phyloP scores from a whole-genome alignment of 345 rosid species.

The Excoecaria cochinchinensis region DNA sequence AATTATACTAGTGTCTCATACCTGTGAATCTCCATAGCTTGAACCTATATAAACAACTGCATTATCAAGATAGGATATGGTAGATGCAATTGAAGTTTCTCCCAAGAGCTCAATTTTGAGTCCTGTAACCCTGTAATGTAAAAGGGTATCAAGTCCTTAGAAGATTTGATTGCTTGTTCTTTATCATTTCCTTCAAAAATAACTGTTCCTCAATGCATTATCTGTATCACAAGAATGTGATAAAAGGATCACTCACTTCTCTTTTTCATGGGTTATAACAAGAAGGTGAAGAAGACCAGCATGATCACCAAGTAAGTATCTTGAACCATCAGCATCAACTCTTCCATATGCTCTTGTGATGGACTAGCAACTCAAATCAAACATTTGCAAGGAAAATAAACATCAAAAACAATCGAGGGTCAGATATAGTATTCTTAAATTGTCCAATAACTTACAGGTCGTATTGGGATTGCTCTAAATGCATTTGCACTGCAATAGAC shows the following conservation, averaged over 20 bases:
- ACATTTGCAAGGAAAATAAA: constrained; percentile 5
- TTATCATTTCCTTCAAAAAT: neutral
- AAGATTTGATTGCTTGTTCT: constrained; percentile 9
- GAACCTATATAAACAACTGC: constrained; percentile 87
- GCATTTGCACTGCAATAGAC: constrained; percentile 89
- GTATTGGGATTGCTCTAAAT: constrained; percentile 74
- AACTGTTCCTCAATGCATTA: no score
- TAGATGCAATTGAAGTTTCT: constrained; percentile 93
- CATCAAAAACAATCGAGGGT: constrained; percentile 16
- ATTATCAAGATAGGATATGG: constrained; percentile 87
- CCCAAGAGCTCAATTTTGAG: constrained; percentile 95
- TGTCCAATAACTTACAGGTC: constrained; percentile 56
- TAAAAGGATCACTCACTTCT: constrained; percentile 56
- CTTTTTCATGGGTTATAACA: constrained; percentile 88
- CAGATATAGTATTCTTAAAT: neutral
- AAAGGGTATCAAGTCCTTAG: constrained; percentile 12
- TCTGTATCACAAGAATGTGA: neutral
- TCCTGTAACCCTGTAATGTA: constrained; percentile 74
- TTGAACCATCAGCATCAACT: constrained; percentile 93
- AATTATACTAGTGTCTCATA: constrained; percentile 16
- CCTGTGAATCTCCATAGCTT: constrained; percentile 97
- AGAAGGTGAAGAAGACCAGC: constrained; percentile 84
- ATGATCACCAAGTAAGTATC: constrained; percentile 94
- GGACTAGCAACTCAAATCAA: constrained; percentile 45
- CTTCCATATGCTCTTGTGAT: constrained; percentile 92